Percentiles rank a stretch among this genome's conserved stretches.
These are phyloP conservation scores for Francoa sonchifolia DNA, from an alignment of 441 rosid genomes.

Conservation along the genomic window DNA sequence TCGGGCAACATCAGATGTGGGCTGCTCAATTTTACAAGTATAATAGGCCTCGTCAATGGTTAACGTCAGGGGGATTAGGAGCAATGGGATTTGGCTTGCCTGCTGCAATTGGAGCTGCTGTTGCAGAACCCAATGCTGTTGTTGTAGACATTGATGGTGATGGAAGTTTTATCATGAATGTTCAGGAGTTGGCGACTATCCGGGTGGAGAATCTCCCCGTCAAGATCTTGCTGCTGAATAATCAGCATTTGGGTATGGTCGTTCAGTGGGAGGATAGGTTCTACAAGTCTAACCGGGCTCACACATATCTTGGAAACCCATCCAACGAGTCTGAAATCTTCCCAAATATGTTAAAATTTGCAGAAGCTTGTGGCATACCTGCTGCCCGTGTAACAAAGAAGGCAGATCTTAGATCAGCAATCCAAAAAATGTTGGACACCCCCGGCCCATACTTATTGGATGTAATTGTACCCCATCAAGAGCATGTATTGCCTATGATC, in stretches of 20 bases:
- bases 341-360: constrained; percentile 73
- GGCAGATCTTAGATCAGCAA: constrained; percentile 53
- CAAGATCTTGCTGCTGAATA: constrained; percentile 66
- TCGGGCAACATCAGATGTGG: constrained; percentile 99
- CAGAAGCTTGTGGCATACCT: constrained; percentile 79
- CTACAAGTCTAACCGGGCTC: constrained; percentile 87
- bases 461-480: constrained; percentile 88
- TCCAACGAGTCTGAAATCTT: constrained; percentile 55
- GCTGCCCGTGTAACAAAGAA: constrained; percentile 67
- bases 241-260: constrained; percentile 97
- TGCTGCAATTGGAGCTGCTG: constrained; percentile 91
- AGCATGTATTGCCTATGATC: constrained; percentile 93
- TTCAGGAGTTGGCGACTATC: constrained; percentile 83
- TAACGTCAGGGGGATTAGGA: constrained; percentile 83
- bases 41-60: constrained; percentile 77
- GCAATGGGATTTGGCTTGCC: constrained; percentile 98
- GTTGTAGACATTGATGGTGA: constrained; percentile 92
- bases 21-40: constrained; percentile 96
- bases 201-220: constrained; percentile 76
- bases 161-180: constrained; percentile 90
- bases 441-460: constrained; percentile 85
- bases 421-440: constrained; percentile 75
- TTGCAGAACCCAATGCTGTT: constrained; percentile 65
- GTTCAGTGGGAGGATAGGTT: constrained; percentile 93
- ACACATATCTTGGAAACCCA: constrained; percentile 76